Evolutionary conservation across 768 basidiomycete species (phyloP), one percentile per base, ranked within the genome.

Genomic region (Podaxis carcinomalis): DNA sequence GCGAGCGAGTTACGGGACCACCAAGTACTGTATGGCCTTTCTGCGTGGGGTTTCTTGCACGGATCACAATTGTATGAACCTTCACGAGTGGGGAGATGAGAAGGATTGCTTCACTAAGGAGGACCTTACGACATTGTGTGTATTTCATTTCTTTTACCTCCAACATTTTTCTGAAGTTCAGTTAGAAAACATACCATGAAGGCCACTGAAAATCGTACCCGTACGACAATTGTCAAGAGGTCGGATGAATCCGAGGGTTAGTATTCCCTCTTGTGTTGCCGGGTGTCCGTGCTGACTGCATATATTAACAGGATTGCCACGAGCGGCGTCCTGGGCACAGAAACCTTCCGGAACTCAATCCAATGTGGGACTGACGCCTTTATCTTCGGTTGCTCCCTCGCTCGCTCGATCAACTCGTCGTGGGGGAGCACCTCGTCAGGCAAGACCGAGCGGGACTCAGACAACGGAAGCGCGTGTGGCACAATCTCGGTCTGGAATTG

Each of bases 21-120:
- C 96, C 35, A 93, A 97, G 73, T 99, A 99, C 69, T 99, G 97
- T 75, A 95, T 98, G 86, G 81, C 88, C 3, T 98, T 97, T 72
- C 82, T 99, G 63, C 90, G 95, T 44, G 87, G 92, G 19, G 81
- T 84, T 37, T 81, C 81, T 62, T 99, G 97, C 73, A 83, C 87
- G 61, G 93, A 93, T 68, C 89, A 91, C 67, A 87, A 84, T 65
- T 99, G 97, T 74, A 89, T 95, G 87, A 91, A 92, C 71, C 77
- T 95, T 47, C 97, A 99, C 70, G 97, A 98, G 72, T 97, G 94
- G 93, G 97, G 95, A 36, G 97, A 98, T 63, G 96, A 98, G 74
- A 91, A 93, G 59, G 97, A 99, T 73, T 95, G 93, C 68, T 95
- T 97, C 70, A 95, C 95, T 0, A 95, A 95, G 75, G 95, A 98